Percentiles rank a stretch among this genome's conserved stretches.
Evolutionary conservation across 164 flowering plant genomes (phyloP).

Genomic region (Vitis rupestris): DNA sequence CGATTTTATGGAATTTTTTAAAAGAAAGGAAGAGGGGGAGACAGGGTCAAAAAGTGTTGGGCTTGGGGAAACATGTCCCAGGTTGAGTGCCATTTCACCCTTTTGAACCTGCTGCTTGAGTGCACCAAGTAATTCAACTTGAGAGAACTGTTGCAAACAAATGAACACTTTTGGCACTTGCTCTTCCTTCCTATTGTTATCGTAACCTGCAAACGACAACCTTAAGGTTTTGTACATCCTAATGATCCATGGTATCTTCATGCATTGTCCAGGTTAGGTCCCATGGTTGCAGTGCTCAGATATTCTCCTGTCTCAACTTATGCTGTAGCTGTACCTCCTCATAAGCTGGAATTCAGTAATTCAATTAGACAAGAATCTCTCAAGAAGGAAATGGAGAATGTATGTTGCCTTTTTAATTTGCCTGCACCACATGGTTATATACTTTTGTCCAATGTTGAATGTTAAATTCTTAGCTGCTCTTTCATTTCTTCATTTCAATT

Average conservation of each 20-base stretch:
- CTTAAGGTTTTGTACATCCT: neutral
- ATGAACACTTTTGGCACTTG: neutral
- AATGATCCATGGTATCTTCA: conserved; percentile 4
- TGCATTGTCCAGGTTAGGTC: conserved; percentile 60
- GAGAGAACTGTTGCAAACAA: neutral
- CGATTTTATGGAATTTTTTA: too few species aligned
- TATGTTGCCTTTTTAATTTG: conserved; percentile 24
- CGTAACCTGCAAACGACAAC: neutral
- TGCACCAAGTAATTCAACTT: too few species aligned
- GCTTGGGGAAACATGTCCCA: neutral
- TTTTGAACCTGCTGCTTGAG: too few species aligned
- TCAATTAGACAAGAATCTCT: conserved; percentile 50
- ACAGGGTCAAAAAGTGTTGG: neutral
- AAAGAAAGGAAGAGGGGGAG: neutral
- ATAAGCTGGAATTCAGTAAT: conserved; percentile 54
- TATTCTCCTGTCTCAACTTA: conserved; percentile 66
- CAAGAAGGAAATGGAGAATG: conserved; percentile 54
- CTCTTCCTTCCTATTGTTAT: neutral
- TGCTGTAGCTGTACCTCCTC: conserved; percentile 64
- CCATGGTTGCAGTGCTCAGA: conserved; percentile 76
- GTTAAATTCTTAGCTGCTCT: neutral
- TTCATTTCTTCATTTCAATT: neutral
- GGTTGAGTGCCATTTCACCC: too few species aligned
- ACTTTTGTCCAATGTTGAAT: neutral
- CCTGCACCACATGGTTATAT: neutral